Conservation (phyloP, 768 basidiomycete genomes). For the Lactifluus subvellereus region DNA sequence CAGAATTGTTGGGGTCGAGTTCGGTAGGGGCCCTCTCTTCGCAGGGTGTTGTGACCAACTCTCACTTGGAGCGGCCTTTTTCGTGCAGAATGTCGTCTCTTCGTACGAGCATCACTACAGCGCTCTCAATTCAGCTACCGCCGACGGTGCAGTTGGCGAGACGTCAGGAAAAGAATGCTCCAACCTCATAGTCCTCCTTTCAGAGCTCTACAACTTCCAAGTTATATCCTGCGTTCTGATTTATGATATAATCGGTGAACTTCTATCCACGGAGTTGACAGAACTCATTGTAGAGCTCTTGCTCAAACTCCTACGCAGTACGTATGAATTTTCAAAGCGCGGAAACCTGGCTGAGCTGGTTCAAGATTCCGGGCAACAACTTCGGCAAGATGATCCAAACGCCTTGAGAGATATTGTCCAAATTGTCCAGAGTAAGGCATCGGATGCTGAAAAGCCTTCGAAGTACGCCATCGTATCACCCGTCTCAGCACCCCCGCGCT, state of each 20-base stretch:
- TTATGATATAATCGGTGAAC: conserved; percentile 79
- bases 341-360: neutral
- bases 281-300: conserved; percentile 85
- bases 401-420: conserved; percentile 88
- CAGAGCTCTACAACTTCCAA: conserved; percentile 95
- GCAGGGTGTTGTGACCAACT: neutral
- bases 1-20: conserved; percentile 78
- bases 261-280: conserved; percentile 57
- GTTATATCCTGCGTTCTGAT: conserved; percentile 85
- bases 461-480: conserved; percentile 39
- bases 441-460: conserved; percentile 42
- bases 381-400: conserved; percentile 86
- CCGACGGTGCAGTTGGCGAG: conserved; percentile 28
- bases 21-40: conserved; percentile 50
- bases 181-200: conserved; percentile 81
- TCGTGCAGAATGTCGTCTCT: conserved; percentile 66
- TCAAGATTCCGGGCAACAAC: conserved; percentile 84
- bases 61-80: conserved; percentile 59
- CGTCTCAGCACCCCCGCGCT: neutral
- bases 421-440: conserved; percentile 68
- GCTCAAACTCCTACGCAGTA: conserved; percentile 79
- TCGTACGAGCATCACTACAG: conserved; percentile 58
- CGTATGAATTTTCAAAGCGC: conserved; percentile 25
- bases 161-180: conserved; percentile 77
- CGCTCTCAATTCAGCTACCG: conserved; percentile 26